Conservation (phyloP, 768 basidiomycete species). For the Suillus subaureus region DNA sequence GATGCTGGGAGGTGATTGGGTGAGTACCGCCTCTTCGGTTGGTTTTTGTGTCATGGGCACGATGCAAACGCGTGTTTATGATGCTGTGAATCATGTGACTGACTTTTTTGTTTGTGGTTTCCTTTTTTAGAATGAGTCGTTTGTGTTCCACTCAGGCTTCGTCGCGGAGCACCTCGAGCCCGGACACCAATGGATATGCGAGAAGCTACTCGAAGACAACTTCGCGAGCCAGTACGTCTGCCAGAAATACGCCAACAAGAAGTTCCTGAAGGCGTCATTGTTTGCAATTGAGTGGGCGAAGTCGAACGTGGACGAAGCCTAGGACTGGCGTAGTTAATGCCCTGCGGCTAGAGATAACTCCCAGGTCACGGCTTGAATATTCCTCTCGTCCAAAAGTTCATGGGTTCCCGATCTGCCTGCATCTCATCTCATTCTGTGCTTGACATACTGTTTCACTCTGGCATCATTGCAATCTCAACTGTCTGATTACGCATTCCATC, state of each 20-base stretch:
- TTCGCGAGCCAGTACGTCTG: conserved; percentile 88
- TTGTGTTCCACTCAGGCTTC: conserved; percentile 91
- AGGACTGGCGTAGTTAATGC: conserved; percentile 4
- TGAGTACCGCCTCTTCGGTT: conserved; percentile 47
- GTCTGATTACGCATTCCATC: conserved; percentile 38
- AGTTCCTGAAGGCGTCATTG: conserved; percentile 89
- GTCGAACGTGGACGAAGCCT: conserved; percentile 36
- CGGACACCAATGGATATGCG: conserved; percentile 80
- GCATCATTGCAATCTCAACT: conserved; percentile 39
- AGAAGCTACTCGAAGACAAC: conserved; percentile 76
- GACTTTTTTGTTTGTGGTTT: conserved; percentile 15
- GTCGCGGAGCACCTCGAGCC: conserved; percentile 85
- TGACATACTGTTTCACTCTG: conserved; percentile 37
- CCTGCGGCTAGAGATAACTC: conserved; percentile 4
- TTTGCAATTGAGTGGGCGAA: conserved; percentile 80
- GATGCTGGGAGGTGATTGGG: conserved; percentile 97
- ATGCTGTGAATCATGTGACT: conserved; percentile 36
- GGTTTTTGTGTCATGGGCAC: conserved; percentile 4
- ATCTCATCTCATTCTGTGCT: conserved; percentile 34
- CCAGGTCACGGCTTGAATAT: conserved; percentile 4
- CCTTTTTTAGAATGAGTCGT: conserved; percentile 73
- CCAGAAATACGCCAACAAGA: conserved; percentile 97
- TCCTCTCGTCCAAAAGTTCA: background rate
- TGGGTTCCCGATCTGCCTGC: conserved; percentile 15
- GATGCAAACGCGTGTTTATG: conserved; percentile 12